phyloP scores from a whole-genome alignment of 192 early-diverging fungal species.

The Backusella liffmaniae region DNA sequence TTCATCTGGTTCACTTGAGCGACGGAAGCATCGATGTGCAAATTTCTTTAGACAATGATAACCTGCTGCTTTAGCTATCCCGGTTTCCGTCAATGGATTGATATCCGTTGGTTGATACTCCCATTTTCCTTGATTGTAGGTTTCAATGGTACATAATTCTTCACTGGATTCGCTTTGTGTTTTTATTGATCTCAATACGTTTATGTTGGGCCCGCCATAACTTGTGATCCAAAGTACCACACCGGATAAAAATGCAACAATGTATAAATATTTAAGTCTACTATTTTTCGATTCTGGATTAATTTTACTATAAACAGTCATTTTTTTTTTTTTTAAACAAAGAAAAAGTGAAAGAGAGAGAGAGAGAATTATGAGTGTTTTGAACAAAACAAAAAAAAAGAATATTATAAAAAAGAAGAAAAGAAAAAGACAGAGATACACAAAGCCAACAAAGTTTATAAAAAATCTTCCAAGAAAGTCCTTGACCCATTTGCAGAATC shows the following conservation, averaged over 20 bases:
- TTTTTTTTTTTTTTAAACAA: background rate
- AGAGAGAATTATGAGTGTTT: background rate
- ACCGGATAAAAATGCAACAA: background rate
- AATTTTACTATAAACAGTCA: background rate
- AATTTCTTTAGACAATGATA: constrained; percentile 25
- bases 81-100: background rate
- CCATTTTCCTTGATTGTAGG: constrained; percentile 31
- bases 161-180: background rate
- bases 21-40: constrained; percentile 29
- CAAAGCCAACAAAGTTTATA: background rate
- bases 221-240: background rate
- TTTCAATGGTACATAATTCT: constrained; percentile 21
- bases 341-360: background rate
- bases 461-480: background rate
- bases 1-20: constrained; percentile 12
- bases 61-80: background rate
- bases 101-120: constrained; percentile 11
- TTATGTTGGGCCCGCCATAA: background rate
- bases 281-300: constrained; percentile 2
- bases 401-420: background rate
- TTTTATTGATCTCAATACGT: background rate
- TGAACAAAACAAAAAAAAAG: background rate
- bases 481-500: background rate
- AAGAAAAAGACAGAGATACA: background rate
- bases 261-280: background rate